These are phyloP conservation scores for Rhinocladiella mackenziei DNA, from an alignment of 2,329 filamentous ascomycete species.

Conservation along the genomic window DNA sequence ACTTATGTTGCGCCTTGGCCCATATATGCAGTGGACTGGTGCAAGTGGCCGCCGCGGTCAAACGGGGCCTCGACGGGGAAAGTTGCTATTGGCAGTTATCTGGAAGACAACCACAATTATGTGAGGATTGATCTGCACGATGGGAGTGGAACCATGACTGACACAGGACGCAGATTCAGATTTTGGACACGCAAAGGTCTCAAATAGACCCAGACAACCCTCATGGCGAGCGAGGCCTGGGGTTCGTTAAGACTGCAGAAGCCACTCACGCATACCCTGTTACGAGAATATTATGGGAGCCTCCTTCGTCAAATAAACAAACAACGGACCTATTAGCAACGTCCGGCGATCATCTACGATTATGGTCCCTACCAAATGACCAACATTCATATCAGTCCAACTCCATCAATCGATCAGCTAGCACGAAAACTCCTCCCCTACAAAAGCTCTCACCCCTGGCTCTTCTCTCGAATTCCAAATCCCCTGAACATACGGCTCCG, in stretches of 20 bases:
- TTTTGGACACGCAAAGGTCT: conserved; percentile 78
- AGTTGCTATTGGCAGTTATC: conserved; percentile 88
- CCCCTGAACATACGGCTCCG: conserved; percentile 93
- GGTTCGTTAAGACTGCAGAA: conserved; percentile 91
- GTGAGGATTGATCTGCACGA: conserved; percentile 44
- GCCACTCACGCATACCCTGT: conserved; percentile 97
- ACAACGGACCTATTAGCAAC: conserved; percentile 92
- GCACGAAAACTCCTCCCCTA: conserved; percentile 58
- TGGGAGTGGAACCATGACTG: neutral
- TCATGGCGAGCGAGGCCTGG: conserved; percentile 71
- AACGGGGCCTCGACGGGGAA: conserved; percentile 71
- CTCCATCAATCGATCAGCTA: conserved; percentile 62
- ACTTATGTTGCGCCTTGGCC: conserved; percentile 94
- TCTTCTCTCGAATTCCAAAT: conserved; percentile 94
- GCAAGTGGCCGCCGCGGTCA: conserved; percentile 85
- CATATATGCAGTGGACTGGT: conserved; percentile 97
- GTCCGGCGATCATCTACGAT: conserved; percentile 84
- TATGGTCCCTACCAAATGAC: conserved; percentile 78
- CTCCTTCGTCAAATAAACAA: conserved; percentile 89
- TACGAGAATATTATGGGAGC: conserved; percentile 92
- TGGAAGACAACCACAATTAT: conserved; percentile 98
- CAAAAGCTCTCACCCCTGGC: conserved; percentile 88
- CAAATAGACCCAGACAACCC: conserved; percentile 66
- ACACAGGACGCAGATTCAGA: conserved; percentile 72
- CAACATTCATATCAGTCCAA: conserved; percentile 53